Base-by-base conservation (phyloP, 352 stramenopile genomes). In the Globisporangium radiosum region DNA sequence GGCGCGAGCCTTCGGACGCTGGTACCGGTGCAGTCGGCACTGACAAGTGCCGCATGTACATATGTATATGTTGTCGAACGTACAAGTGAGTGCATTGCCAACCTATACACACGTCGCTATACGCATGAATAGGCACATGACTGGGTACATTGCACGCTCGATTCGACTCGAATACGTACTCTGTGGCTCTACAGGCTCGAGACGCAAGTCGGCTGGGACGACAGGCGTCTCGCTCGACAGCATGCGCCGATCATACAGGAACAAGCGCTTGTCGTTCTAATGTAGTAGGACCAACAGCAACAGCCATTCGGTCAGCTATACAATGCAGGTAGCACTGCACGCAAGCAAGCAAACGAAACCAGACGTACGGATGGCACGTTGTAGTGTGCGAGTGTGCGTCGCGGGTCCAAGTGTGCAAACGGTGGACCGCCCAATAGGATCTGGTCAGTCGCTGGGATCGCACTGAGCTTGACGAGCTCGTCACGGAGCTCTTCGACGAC, bases 191-290 rank as follows among this genome's bases (percentile, higher is more conserved):
- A 48, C 38, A 10, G 47, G 19, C 59, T 42, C 62, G 70, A 75
- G 59, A 40, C 82, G 57, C 45, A 84, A 66, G 38, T 75, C 57
- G 6, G 85, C 68, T n/a, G 80, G 73, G 57, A 76, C 51, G 11
- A 90, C 58, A 39, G 64, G 55, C 42, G 59, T 50, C 38, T 92
- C 82, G 64, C 82, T 79, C 54, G 80, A 88, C 10, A 95, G 72
- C 69, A 92, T 75, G 52, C 83, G 76, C 4, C 83, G 77, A 56
- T 95, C 85, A 59, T 95, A 95, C 9, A 95, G 59, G 64, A 90
- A 95, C 54, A 95, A 68, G 43, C 74, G 70, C 59, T 90, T 91
- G 52, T 85, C 65, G 19, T 75, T 62, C 68, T 85, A 36, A 19
- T 19, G 52, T 40, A 65, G 33, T 39, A 40, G 39, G 17, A 19